Base-by-base conservation (phyloP, 768 basidiomycete species). In the Pisolithus albus region DNA sequence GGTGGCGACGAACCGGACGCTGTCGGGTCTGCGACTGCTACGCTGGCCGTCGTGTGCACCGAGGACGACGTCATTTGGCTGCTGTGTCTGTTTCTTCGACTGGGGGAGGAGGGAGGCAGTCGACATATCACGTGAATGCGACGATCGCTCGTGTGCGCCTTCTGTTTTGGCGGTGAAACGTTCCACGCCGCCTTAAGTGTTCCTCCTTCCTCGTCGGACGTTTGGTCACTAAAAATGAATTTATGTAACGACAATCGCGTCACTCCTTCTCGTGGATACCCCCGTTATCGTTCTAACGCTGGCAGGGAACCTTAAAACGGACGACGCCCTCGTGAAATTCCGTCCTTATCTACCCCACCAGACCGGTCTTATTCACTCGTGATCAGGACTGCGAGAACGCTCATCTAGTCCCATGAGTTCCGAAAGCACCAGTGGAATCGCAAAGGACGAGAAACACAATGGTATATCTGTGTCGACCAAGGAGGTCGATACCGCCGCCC, bases 401-500 rank as follows among this genome's bases (percentile, higher is more conserved):
- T 1, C 34, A 6, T 18, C 43, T 28, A 13, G 26, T 24, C 37
- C n/a, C 32, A 56, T 56, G 55, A 50, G 47, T 49, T 42, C 49
- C 3, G 52, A 53, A 26, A 39, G 36, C n/a, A 41, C 47, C 6
- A 23, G 41, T n/a, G 39, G 7, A 19, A 36, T 38, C 19, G 3
- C 16, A 19, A 47, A 42, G 41, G 60, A 65, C 53, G 63, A 70
- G 58, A 73, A 68, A 56, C 59, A 64, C 49, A 63, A 62, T 34
- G 60, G 63, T 39, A 61, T 77, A 23, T 62, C 71, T n/a, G 64
- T 67, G 11, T 72, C 76, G 4, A 66, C 71, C 42, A 73, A 68
- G 52, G 75, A 81, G 48, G 72, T 83, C 5, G 84, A 86, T 59
- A 81, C 82, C 4, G 84, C 76, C 23, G 84, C 84, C 24, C 75